Percentiles rank a stretch among this genome's conserved stretches.
phyloP scores from a whole-genome alignment of 805 yeast species.

The Cyberlindnera nakhonratchasimensis region DNA sequence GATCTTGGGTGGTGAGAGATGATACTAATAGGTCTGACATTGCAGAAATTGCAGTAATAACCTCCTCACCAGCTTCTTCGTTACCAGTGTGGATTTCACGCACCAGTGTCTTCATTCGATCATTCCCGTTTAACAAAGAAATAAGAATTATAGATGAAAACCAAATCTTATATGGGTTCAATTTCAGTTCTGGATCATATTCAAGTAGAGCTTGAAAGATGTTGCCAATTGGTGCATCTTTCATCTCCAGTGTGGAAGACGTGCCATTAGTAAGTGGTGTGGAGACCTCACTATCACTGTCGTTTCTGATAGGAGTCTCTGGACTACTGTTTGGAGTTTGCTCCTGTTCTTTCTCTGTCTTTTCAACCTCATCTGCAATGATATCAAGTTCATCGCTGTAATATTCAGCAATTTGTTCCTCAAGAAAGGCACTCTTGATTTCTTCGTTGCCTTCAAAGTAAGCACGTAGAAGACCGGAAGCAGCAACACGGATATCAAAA shows the following conservation, averaged over 20 bases:
- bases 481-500: conserved; percentile 77
- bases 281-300: background rate
- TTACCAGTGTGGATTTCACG: conserved; percentile 55
- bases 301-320: background rate
- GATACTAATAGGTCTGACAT: conserved; percentile 71
- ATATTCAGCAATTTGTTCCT: conserved; percentile 57
- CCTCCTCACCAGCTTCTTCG: conserved; percentile 63
- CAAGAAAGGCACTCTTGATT: conserved; percentile 58
- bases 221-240: conserved; percentile 46
- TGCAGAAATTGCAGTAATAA: conserved; percentile 66
- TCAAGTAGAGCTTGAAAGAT: conserved; percentile 69
- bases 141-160: conserved; percentile 69
- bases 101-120: conserved; percentile 46
- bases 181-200: conserved; percentile 63
- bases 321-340: background rate
- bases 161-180: conserved; percentile 88
- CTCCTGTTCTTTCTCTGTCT: background rate
- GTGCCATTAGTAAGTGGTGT: conserved; percentile 4
- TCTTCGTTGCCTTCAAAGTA: conserved; percentile 62
- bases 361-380: conserved; percentile 17
- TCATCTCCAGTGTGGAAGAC: conserved; percentile 6
- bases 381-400: conserved; percentile 23
- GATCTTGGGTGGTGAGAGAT: conserved; percentile 58
- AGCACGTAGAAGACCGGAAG: conserved; percentile 62
- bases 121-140: conserved; percentile 54